Base-by-base conservation (phyloP, 495 filamentous ascomycete species). In the Lophiostoma macrostomum region DNA sequence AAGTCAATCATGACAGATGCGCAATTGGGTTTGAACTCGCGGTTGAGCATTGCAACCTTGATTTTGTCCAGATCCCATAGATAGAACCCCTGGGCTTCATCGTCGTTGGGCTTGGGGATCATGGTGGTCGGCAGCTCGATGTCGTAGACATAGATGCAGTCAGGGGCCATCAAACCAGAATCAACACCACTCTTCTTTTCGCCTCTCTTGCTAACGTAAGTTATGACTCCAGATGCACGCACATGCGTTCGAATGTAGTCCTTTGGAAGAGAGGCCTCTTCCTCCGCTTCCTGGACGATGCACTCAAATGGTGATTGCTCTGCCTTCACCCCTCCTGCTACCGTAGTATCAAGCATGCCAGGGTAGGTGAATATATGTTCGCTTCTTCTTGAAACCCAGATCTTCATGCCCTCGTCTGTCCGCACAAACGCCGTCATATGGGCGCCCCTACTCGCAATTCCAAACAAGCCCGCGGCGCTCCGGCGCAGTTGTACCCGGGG, bases 131-230 rank as follows among this genome's bases (percentile, higher is more conserved):
- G 76, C 34, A 96, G 69, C 66, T 88, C 85, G 34, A 97, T 70
- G 64, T 97, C 91, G 67, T 88, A 97, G 25, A 94, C 76, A 74
- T 89, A 95, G 63, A 96, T 75, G 58, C 84, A 82, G 68, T 96
- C 93, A 0, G 91, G 91, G 68, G 95, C 91, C 50, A 95, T 71
- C 45, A 91, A 73, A n/a, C 87, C 88, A n/a, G n/a, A n/a, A 7
- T 74, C 78, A 64, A 96, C 90, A 7, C n/a, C 29, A n/a, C 29
- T n/a, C 29, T 32, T n/a, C n/a, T n/a, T n/a, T 32, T 32, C 8
- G 8, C n/a, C 29, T 7, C 7, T 7, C 3, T 91, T 91, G 1
- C 90, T 90, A 0, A 88, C 83, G 66, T 96, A 96, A 0, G 88
- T 86, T 31, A 94, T 76, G 31, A 78, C 83, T 18, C 90, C 87